phyloP scores from a whole-genome alignment of 768 basidiomycete genomes.

The Tulasnella calospora region DNA sequence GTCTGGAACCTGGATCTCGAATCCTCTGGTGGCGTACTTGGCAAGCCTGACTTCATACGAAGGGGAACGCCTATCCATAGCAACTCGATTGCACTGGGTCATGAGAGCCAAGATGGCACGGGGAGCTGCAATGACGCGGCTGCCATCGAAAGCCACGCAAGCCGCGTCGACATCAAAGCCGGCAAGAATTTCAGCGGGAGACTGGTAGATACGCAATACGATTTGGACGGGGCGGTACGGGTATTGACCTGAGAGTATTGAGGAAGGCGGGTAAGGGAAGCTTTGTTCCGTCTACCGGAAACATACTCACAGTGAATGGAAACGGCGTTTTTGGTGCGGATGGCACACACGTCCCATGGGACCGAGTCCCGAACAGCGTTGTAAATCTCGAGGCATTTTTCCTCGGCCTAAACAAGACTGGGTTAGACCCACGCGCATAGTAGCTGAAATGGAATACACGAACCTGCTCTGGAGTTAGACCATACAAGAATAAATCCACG shows the following conservation, averaged over 20 bases:
- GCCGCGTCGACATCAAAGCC: no score
- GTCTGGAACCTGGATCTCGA: constrained; percentile 55
- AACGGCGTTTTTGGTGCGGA: constrained; percentile 49
- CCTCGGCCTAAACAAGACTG: constrained; percentile 46
- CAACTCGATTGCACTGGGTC: constrained; percentile 61
- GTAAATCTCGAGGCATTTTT: constrained; percentile 54
- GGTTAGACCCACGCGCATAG: background rate
- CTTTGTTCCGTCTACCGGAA: no score
- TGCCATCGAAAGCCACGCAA: no score
- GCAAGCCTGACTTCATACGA: constrained; percentile 57
- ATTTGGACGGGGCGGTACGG: no score
- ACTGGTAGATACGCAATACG: no score
- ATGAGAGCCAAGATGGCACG: constrained; percentile 58
- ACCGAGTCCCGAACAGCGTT: constrained; percentile 63
- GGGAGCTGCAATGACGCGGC: constrained; percentile 56
- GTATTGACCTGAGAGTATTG: background rate
- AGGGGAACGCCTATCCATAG: constrained; percentile 56
- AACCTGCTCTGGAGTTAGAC: constrained; percentile 52
- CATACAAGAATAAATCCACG: constrained; percentile 60
- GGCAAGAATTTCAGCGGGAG: no score
- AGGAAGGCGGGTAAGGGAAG: no score
- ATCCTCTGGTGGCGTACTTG: constrained; percentile 54
- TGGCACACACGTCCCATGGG: constrained; percentile 47
- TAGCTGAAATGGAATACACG: constrained; percentile 7
- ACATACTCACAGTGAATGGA: constrained; percentile 59